Evolutionary conservation across 2,329 filamentous ascomycete genomes (phyloP).

Genomic region (Paecilomyces dactylethromorphus): DNA sequence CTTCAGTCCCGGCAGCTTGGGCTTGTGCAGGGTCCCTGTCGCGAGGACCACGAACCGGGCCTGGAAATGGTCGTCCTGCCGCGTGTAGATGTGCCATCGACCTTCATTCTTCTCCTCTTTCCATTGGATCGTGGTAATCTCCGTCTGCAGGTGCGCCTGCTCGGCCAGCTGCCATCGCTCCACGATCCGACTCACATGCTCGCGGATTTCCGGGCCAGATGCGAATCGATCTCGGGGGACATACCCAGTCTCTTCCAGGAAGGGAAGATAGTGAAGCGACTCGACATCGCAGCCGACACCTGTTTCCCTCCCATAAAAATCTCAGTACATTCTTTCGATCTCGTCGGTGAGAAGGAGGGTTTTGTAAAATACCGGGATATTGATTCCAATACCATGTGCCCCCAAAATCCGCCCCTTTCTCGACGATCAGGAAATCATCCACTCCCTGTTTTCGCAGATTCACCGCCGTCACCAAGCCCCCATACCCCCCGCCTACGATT

Average conservation of each 20-base stretch:
- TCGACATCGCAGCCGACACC: constrained; percentile 61
- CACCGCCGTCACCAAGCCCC: too few species aligned
- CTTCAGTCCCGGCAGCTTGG: constrained; percentile 15
- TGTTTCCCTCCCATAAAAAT: too few species aligned
- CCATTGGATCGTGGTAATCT: too few species aligned
- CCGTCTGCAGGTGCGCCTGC: too few species aligned
- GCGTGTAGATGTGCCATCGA: constrained; percentile 3
- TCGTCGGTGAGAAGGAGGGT: too few species aligned
- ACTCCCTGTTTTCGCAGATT: too few species aligned
- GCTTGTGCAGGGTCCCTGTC: constrained; percentile 12
- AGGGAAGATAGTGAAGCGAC: constrained; percentile 53
- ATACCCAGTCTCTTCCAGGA: constrained; percentile 55
- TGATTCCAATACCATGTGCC: constrained; percentile 46
- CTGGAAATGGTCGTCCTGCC: constrained; percentile 21
- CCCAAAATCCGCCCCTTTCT: too few species aligned
- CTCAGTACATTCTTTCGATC: too few species aligned
- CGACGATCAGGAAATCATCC: too few species aligned
- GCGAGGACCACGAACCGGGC: constrained; percentile 36
- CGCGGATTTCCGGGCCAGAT: constrained; percentile 39
- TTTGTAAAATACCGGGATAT: constrained; percentile 41
- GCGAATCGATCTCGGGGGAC: constrained; percentile 49
- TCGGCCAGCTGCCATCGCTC: constrained; percentile 37
- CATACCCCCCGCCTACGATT: too few species aligned
- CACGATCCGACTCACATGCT: constrained; percentile 41
- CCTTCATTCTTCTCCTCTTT: too few species aligned